Evolutionary conservation across 2,329 filamentous ascomycete genomes (phyloP), one percentile per base, ranked within the genome.

Genomic region (Aspergillus caelatus): DNA sequence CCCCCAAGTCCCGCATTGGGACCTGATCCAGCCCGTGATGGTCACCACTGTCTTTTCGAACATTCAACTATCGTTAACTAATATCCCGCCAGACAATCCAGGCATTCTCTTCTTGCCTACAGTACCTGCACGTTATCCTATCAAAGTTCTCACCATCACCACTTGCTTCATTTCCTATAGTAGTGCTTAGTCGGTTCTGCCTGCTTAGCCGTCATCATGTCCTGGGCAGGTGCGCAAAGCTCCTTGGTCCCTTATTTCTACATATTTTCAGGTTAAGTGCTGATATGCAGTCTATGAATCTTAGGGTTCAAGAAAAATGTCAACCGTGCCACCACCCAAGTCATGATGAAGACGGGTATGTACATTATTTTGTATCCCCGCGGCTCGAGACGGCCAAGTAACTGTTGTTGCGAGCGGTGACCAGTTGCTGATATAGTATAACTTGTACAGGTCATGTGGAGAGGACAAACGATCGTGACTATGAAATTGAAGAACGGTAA

Each of bases 301-400:
- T 41, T 74, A 91, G 90, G 90, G 69, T 94, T 93, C 84, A 93
- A 95, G 84, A 97, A 96, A 81, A 96, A 96, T 89, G 94, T 98
- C 84, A 94, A 95, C 85, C 93, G 95, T 83, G 94, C 94, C 74
- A 97, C 94, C 81, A 99, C 96, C 82, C 94, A 97, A 89, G 94
- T 98, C 67, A 97, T 99, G 93, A 98, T 99, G 94, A 99, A 99
- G 87, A 96, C 94, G 62, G 92, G 90, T 91, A 79, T 68, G 84
- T 74, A 45, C 52, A 57, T 68, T 63, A 66, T 61, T 65, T n/a
- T n/a, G n/a, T 66, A 56, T 14, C 61, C 65, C 62, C 55, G 63
- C 67, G 61, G 52, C 60, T 46, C 12, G 46, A 54, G 57, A 48
- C 52, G 34, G 60, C 36, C 21, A 21, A 30, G n/a, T 28, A 1